Conservation (phyloP, 2,329 filamentous ascomycete genomes). For the Aureobasidium sp. region DNA sequence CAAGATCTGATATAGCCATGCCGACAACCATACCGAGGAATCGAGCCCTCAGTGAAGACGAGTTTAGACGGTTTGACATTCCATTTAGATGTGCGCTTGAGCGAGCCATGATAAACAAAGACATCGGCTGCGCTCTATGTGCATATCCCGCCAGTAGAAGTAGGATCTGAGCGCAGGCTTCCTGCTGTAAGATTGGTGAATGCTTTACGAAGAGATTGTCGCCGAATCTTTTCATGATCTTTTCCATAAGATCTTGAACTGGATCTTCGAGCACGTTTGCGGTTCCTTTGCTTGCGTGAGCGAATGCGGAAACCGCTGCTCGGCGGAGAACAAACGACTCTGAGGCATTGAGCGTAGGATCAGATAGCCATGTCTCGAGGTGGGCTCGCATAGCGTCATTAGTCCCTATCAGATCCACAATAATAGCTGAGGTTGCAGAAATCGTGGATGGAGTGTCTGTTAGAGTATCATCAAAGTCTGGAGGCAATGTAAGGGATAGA, state of each 20-base stretch:
- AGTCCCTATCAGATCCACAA: constrained; percentile 22
- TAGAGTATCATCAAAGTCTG: background rate
- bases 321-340: constrained; percentile 29
- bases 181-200: constrained; percentile 85
- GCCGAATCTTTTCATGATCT: constrained; percentile 77
- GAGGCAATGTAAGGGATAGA: background rate
- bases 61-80: constrained; percentile 86
- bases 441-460: constrained; percentile 12
- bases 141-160: constrained; percentile 83
- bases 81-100: constrained; percentile 78
- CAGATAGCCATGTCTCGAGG: constrained; percentile 27
- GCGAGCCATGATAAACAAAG: constrained; percentile 73
- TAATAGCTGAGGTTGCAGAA: constrained; percentile 20
- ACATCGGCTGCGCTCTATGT: constrained; percentile 69
- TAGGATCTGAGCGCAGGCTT: constrained; percentile 84
- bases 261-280: constrained; percentile 25
- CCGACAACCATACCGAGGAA: constrained; percentile 92
- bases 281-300: background rate
- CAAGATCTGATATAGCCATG: constrained; percentile 72
- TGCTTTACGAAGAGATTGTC: constrained; percentile 91
- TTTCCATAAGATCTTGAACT: constrained; percentile 69
- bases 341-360: constrained; percentile 28
- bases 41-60: constrained; percentile 77
- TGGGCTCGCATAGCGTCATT: constrained; percentile 25
- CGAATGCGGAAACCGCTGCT: constrained; percentile 32